A percentile compares a stretch with the other conserved stretches of the same genome.
phyloP scores from a whole-genome alignment of 2,329 filamentous ascomycete species.

The Coleophoma crateriformis region DNA sequence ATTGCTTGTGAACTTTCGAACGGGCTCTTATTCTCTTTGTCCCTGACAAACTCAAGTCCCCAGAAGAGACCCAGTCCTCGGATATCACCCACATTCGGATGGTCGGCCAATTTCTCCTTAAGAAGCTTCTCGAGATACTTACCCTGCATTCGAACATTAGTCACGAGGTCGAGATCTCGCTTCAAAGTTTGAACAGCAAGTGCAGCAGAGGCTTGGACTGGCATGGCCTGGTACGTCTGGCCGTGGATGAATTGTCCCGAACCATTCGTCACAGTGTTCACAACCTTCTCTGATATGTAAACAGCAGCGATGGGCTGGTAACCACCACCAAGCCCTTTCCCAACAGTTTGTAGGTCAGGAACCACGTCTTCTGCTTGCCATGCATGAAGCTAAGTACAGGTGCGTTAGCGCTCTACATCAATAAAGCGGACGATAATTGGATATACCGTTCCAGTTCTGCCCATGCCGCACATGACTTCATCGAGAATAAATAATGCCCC shows the following conservation, averaged over 20 bases:
- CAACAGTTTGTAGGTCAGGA: conserved; percentile 62
- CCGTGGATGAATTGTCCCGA: conserved; percentile 25
- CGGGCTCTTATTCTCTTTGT: conserved; percentile 42
- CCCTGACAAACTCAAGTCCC: conserved; percentile 48
- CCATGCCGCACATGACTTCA: conserved; percentile 61
- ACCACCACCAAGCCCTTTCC: conserved; percentile 61
- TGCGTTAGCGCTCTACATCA: too few relatives aligned
- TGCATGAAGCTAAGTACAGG: conserved; percentile 35
- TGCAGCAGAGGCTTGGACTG: conserved; percentile 53
- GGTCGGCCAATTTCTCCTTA: conserved; percentile 32
- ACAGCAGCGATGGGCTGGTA: conserved; percentile 57
- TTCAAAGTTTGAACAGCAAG: conserved; percentile 59
- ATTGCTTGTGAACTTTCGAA: conserved; percentile 38
- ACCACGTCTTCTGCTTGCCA: conserved; percentile 46
- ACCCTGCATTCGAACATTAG: conserved; percentile 53
- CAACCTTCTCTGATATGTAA: conserved; percentile 46
- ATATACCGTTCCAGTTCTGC: conserved; percentile 36
- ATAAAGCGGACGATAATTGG: too few relatives aligned
- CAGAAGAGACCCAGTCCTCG: conserved; percentile 55
- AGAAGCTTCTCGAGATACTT: conserved; percentile 38
- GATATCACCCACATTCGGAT: conserved; percentile 52
- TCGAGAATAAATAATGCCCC: conserved; percentile 74
- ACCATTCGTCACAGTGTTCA: conserved; percentile 30
- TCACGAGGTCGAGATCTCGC: conserved; percentile 47
- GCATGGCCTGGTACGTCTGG: conserved; percentile 55